Base-by-base conservation (phyloP, 768 basidiomycete species). In the Asterophora parasitica region DNA sequence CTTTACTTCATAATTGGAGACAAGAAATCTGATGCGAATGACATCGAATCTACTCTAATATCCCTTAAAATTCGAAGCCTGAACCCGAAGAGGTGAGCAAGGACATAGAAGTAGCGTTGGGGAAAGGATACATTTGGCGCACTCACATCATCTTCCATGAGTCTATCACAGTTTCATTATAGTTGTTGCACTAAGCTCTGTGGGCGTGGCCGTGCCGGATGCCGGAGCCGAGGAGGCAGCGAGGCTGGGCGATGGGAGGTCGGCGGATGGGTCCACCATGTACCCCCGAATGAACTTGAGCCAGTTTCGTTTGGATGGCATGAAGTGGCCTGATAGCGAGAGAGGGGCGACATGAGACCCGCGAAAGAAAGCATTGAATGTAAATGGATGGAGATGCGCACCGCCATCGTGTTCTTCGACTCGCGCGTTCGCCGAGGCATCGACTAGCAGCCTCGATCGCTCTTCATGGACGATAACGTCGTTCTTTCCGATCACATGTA, bases 361-460 rank as follows among this genome's bases (percentile, higher is more conserved):
- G 6, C 6, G 23, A 23, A 23, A 23, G 23, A 23, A 23, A 23
- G 23, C 23, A 23, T 23, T 6, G n/a, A n/a, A n/a, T n/a, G n/a
- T n/a, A n/a, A n/a, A 23, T 3, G 23, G 6, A 23, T 6, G 23
- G 3, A 23, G n/a, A 33, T 15, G 66, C 82, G 26, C 48, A 90
- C 91, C 91, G 44, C 91, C 91, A 19, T 81, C 79, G 48, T 93
- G 91, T 54, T 74, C 75, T 60, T 88, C 88, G 7, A 92, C 76
- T 9, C 89, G 75, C 26, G 73, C 71, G 38, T 76, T 75, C 1
- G 61, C 58, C 23, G 85, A 84, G 8, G 77, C 65, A 6, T 73
- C 69, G 12, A 88, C 63, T 4, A 92, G 66, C 12, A 63, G 60
- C 50, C 72, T 72, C 0, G 87, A 79, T 27, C 89, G 77, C 58